Evolutionary conservation across 2,329 filamentous ascomycete genomes (phyloP).

Genomic region (Ceratocystis harringtonii): DNA sequence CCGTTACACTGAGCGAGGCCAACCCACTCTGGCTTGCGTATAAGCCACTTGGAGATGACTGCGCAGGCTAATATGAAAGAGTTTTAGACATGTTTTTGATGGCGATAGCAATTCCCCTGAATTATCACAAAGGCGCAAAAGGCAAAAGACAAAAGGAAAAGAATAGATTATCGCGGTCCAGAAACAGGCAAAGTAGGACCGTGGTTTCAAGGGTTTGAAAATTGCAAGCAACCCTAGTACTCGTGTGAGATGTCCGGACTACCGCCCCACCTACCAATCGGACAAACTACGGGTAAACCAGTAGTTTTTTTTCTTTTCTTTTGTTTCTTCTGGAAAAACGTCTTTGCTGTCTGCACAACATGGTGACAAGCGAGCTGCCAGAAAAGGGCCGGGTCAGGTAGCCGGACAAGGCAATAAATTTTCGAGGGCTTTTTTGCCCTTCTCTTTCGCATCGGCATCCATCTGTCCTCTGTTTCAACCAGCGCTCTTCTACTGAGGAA

Average conservation of each 20-base stretch:
- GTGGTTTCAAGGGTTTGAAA: not conserved
- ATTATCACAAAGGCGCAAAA: not conserved
- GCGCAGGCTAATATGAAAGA: not conserved
- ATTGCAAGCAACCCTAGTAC: not conserved
- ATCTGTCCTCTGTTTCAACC: not conserved
- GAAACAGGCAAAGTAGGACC: not conserved
- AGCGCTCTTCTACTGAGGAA: not conserved
- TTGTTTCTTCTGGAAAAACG: not conserved
- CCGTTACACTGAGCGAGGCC: not conserved
- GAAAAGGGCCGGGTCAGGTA: not conserved
- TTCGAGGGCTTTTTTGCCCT: not conserved
- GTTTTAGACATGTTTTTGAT: not conserved
- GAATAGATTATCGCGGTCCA: not conserved
- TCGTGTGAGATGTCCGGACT: not conserved
- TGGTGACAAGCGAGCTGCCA: not conserved
- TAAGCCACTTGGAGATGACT: not conserved
- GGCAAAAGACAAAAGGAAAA: not conserved
- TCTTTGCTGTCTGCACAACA: not conserved
- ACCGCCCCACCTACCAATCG: not conserved
- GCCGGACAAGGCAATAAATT: not conserved
- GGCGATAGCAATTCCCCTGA: not conserved
- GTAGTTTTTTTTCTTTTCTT: not conserved
- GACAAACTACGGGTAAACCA: not conserved
- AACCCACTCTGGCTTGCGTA: not conserved
- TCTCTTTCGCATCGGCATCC: not conserved